Conservation (phyloP, 805 yeast species). For the Zygosaccharomyces bisporus region DNA sequence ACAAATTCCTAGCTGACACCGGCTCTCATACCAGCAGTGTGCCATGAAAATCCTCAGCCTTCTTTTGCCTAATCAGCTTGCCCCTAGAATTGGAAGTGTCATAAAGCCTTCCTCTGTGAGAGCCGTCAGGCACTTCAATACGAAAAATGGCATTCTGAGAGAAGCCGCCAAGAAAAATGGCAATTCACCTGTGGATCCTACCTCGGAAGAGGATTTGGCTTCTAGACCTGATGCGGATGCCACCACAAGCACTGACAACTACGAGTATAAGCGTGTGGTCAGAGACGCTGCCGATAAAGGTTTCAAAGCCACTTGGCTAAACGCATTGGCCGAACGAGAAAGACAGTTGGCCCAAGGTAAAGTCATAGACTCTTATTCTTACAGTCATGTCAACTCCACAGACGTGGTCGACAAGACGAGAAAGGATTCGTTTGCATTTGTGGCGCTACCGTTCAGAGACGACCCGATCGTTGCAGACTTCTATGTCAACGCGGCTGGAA, state of each 20-base stretch:
- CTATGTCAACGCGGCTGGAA: conserved; percentile 86
- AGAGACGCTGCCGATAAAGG: conserved; percentile 30
- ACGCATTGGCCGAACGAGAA: conserved; percentile 71
- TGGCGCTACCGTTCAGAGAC: conserved; percentile 76
- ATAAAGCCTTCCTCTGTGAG: background rate
- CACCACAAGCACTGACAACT: conserved; percentile 59
- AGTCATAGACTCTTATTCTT: conserved; percentile 63
- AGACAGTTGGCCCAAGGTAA: conserved; percentile 71
- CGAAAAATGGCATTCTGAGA: background rate
- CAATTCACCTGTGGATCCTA: conserved; percentile 9
- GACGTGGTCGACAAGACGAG: conserved; percentile 70
- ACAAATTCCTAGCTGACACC: background rate
- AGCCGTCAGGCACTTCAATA: conserved; percentile 1
- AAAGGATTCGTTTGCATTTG: conserved; percentile 67
- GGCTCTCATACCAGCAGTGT: background rate
- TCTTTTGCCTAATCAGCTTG: background rate
- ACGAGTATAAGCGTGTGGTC: conserved; percentile 47
- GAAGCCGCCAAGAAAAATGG: background rate
- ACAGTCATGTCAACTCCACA: conserved; percentile 67
- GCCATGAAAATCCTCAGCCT: background rate
- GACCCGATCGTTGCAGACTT: conserved; percentile 81
- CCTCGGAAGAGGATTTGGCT: conserved; percentile 19
- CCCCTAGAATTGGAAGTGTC: background rate
- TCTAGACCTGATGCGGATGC: conserved; percentile 63
- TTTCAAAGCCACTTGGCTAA: conserved; percentile 73